Percentiles rank a stretch among this genome's conserved stretches.
phyloP scores from a whole-genome alignment of 345 rosid species.

The Cardamine chenopodiifolia region DNA sequence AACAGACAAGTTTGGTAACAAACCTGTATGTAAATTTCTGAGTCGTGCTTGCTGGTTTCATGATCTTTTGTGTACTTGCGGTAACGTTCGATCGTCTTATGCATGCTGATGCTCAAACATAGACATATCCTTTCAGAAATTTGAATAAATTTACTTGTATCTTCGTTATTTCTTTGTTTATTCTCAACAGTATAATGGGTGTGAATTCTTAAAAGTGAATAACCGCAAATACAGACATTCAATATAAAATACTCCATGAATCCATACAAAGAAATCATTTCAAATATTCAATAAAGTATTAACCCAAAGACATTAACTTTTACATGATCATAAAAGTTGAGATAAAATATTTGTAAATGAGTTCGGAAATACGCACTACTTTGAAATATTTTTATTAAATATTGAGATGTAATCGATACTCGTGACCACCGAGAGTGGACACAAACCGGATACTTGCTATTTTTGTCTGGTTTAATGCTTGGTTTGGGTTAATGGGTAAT shows the following conservation, averaged over 20 bases:
- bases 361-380: background rate
- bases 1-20: slow-evolving; percentile 9
- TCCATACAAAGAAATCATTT: background rate
- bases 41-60: slow-evolving; percentile 28
- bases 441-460: no score
- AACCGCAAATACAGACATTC: background rate
- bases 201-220: background rate
- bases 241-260: background rate
- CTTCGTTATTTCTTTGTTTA: background rate
- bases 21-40: slow-evolving; percentile 49
- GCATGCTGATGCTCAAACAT: slow-evolving; percentile 48
- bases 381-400: background rate
- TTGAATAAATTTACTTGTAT: background rate
- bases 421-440: no score
- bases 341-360: no score
- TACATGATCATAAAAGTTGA: background rate
- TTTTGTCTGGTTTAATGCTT: no score
- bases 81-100: slow-evolving; percentile 58
- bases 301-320: background rate
- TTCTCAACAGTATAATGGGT: background rate
- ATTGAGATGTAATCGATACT: background rate
- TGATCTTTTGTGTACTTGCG: slow-evolving; percentile 40
- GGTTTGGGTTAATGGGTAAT: no score
- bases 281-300: no score
- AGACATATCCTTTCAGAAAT: background rate